Conservation (phyloP, 2,329 filamentous ascomycete species). For the Hyphodiscus sp. region DNA sequence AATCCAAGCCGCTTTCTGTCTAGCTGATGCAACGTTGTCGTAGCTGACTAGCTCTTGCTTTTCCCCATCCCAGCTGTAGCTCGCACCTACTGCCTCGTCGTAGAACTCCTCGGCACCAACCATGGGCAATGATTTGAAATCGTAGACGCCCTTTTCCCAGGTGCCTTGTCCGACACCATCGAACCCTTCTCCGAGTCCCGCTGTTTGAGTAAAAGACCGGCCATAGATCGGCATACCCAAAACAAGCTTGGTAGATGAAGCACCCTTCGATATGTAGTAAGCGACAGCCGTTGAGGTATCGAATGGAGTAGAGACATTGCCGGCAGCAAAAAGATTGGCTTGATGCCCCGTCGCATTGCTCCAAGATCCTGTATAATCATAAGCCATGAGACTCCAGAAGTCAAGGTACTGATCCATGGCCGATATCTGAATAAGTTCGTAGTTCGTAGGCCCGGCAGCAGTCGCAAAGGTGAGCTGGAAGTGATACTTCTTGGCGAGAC, state of each 20-base stretch:
- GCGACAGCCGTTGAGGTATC: conserved; percentile 65
- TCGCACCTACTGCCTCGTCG: conserved; percentile 60
- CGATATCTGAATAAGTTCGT: conserved; percentile 50
- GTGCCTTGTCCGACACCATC: conserved; percentile 69
- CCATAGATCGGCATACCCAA: conserved; percentile 92
- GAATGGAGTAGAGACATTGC: conserved; percentile 61
- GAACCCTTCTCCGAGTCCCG: conserved; percentile 64
- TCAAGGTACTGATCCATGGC: neutral
- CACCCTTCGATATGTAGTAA: conserved; percentile 60
- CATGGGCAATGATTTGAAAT: conserved; percentile 79
- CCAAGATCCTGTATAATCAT: neutral
- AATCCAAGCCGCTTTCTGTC: conserved; percentile 67
- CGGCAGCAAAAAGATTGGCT: conserved; percentile 30
- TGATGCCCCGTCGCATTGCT: neutral
- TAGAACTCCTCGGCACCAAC: conserved; percentile 56
- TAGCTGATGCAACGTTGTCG: conserved; percentile 62
- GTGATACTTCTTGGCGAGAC: conserved; percentile 36
- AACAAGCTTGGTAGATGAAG: conserved; percentile 67
- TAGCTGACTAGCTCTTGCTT: conserved; percentile 70
- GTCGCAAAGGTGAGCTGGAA: conserved; percentile 61
- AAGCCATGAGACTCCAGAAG: neutral
- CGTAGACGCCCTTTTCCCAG: conserved; percentile 81
- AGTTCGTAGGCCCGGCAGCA: conserved; percentile 57
- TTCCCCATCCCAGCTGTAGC: conserved; percentile 66
- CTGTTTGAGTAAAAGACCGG: conserved; percentile 72